Conservation (phyloP, 495 filamentous ascomycete species). For the Xanthoparmelia taractica region DNA sequence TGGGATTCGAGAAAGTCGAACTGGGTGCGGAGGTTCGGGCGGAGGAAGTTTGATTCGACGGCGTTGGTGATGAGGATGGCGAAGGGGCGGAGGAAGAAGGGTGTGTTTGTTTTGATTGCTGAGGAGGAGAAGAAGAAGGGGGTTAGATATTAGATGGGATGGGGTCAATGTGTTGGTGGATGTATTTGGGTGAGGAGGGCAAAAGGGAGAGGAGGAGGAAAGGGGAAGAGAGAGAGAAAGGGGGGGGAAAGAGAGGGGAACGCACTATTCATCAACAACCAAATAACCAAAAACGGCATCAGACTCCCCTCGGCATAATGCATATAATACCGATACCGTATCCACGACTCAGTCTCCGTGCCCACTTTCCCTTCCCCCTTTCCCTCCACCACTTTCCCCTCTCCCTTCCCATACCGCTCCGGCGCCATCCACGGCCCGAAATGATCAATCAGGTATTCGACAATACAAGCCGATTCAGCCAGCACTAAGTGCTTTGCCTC, state of each 20-base stretch:
- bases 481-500: slow-evolving; percentile 54
- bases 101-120: slow-evolving; percentile 58
- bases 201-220: not conserved
- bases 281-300: slow-evolving; percentile 60
- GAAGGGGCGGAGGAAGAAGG: slow-evolving; percentile 82
- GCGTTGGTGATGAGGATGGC: slow-evolving; percentile 55
- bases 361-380: slow-evolving; percentile 50
- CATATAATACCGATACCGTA: slow-evolving; percentile 68
- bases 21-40: slow-evolving; percentile 55
- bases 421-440: slow-evolving; percentile 60
- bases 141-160: too few relatives aligned
- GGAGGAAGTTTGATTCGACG: slow-evolving; percentile 52
- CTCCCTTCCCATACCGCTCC: slow-evolving; percentile 47
- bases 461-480: slow-evolving; percentile 72
- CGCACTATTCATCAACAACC: slow-evolving; percentile 51
- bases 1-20: slow-evolving; percentile 66
- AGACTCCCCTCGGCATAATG: slow-evolving; percentile 77
- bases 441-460: slow-evolving; percentile 73
- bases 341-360: slow-evolving; percentile 67
- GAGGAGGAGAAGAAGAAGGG: not conserved
- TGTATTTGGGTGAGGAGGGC: not conserved
- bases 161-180: too few relatives aligned
- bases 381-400: too few relatives aligned
- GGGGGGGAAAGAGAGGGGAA: slow-evolving; percentile 12
- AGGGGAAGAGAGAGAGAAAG: slow-evolving; percentile 1